Base-by-base conservation (phyloP, 805 yeast genomes). In the Saccharomycopsis schoenii region DNA sequence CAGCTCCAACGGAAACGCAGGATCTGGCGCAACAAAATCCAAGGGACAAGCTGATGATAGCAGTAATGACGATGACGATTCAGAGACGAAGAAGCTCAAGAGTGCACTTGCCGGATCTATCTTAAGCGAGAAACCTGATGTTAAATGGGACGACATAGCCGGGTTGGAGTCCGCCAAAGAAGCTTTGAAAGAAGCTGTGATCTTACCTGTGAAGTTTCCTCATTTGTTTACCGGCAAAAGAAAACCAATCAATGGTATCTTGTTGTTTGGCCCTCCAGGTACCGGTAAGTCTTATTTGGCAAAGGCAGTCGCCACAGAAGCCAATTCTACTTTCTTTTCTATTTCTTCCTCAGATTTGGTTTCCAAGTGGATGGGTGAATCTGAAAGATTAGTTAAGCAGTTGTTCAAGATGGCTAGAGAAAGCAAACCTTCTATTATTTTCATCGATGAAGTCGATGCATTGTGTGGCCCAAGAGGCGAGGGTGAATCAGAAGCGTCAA, bases 281-380 rank as follows among this genome's bases (percentile, higher is more conserved):
- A 94, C 99, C 0, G 99, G 99, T 78, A 94, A 94, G 70, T 93
- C 98, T 1, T 94, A 86, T 70, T 76, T 94, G 62, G 99, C 99
- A 11, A 94, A 94, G 71, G 99, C 99, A 0, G 98, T 94, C 9
- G 99, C 99, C 29, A 94, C 99, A 0, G 99, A 94, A 69, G 97
- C 98, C 57, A 91, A 93, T 71, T 89, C 97, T 0, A 94, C 99
- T 0, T 94, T 94, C 68, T 94, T 94, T 74, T 88, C 97, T 1
- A 96, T 94, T 1, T 87, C 96, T n/a, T 90, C 97, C 0, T 88
- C 96, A 14, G 99, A 94, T 73, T 80, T 94, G 68, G 98, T 94
- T 2, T 87, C 96, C 66, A 94, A 94, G 73, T 94, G 99, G 99
- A 93, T 93, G 97, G 99, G 99, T 68, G 99, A 94, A 73, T 86